phyloP scores from a whole-genome alignment of 306 rosid genomes.

The Fagus crenata region DNA sequence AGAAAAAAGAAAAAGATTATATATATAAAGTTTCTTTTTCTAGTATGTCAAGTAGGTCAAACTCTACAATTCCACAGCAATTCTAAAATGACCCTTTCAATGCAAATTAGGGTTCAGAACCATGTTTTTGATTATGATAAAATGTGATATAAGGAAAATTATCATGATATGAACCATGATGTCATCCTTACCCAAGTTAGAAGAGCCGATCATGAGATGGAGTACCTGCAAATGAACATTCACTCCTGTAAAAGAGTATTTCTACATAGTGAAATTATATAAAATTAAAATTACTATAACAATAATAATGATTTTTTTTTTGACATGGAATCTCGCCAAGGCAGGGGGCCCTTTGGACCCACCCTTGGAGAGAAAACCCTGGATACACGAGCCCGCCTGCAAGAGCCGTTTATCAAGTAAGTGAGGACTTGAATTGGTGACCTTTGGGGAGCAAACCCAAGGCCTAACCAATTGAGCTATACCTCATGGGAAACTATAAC shows the following conservation, averaged over 20 bases:
- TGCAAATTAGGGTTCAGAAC: slow-evolving; percentile 7
- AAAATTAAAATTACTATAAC: not conserved
- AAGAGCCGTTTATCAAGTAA: no score
- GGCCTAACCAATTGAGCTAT: no score
- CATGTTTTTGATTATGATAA: slow-evolving; percentile 6
- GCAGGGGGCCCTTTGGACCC: no score
- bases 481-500: no score
- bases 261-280: slow-evolving; percentile 4
- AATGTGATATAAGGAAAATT: not conserved
- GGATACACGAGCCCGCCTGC: no score
- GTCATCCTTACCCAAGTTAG: slow-evolving; percentile 60
- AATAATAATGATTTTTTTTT: not conserved
- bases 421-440: no score
- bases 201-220: slow-evolving; percentile 61
- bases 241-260: slow-evolving; percentile 16
- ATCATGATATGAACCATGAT: slow-evolving; percentile 9
- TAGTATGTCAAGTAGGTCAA: no score
- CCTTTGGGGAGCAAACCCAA: no score
- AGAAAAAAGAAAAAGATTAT: no score
- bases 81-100: slow-evolving; percentile 22
- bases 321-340: no score
- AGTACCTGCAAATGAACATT: slow-evolving; percentile 53
- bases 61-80: not conserved
- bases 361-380: no score
- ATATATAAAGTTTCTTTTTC: no score